These are phyloP conservation scores for Cadophora luteo-olivacea DNA, from an alignment of 2,329 filamentous ascomycete genomes.

Conservation along the genomic window DNA sequence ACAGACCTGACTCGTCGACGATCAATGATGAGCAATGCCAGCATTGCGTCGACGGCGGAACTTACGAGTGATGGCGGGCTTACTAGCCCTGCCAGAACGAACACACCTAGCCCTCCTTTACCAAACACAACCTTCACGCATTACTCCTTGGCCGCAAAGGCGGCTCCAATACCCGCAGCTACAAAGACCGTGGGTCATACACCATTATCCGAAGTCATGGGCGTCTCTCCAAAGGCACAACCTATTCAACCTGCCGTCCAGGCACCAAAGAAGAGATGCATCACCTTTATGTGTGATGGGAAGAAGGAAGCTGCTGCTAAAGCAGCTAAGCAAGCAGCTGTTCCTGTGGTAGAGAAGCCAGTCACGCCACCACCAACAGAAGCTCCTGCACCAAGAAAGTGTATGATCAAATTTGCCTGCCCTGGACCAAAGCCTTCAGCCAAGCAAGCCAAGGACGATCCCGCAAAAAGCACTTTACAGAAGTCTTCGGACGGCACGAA, in stretches of 20 bases:
- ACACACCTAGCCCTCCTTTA: conserved; percentile 86
- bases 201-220: conserved; percentile 26
- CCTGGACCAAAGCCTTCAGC: conserved; percentile 57
- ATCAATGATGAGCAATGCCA: conserved; percentile 80
- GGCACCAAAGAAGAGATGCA: conserved; percentile 82
- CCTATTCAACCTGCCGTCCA: conserved; percentile 67
- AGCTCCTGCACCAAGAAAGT: conserved; percentile 55
- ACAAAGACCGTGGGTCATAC: conserved; percentile 27
- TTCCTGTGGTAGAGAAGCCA: conserved; percentile 49
- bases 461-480: conserved; percentile 12
- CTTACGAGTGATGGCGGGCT: conserved; percentile 93
- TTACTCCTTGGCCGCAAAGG: conserved; percentile 39
- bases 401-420: conserved; percentile 78
- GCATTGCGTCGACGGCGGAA: conserved; percentile 83
- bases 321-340: conserved; percentile 43
- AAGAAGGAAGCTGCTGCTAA: conserved; percentile 57
- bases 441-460: conserved; percentile 38
- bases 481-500: conserved; percentile 33
- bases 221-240: conserved; percentile 52
- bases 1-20: conserved; percentile 48
- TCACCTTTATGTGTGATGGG: conserved; percentile 84
- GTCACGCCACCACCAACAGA: conserved; percentile 44
- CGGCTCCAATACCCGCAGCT: conserved; percentile 26
- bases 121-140: conserved; percentile 59
- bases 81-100: conserved; percentile 87